A percentile compares a stretch with the other conserved stretches of the same genome.
phyloP scores from a whole-genome alignment of 306 rosid species.

The Fragaria vesca region DNA sequence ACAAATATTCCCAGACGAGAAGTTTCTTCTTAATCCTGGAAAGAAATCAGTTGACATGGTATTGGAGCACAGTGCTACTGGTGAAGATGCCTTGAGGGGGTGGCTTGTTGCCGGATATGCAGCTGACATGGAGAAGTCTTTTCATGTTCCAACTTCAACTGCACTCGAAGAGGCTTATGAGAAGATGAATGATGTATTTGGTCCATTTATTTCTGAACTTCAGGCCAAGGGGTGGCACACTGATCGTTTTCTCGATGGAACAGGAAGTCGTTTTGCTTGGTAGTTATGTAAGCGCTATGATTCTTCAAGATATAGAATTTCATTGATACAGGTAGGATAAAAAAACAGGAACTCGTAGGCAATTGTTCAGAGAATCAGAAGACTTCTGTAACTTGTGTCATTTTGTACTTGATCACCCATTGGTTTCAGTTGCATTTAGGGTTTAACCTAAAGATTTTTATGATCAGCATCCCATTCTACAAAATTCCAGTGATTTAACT shows the following conservation, averaged over 20 bases:
- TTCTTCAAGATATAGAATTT: constrained; percentile 8
- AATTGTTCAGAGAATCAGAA: background rate
- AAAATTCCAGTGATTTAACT: background rate
- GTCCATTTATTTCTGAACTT: constrained; percentile 56
- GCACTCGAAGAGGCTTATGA: constrained; percentile 60
- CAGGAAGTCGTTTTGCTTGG: constrained; percentile 69
- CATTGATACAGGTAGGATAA: background rate
- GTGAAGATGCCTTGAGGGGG: constrained; percentile 92
- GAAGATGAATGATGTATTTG: constrained; percentile 65
- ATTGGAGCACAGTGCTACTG: constrained; percentile 70
- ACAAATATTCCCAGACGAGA: constrained; percentile 65
- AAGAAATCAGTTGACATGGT: constrained; percentile 69
- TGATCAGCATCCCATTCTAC: background rate
- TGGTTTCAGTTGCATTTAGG: background rate
- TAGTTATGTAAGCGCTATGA: constrained; percentile 12
- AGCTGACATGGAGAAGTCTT: constrained; percentile 36
- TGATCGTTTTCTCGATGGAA: constrained; percentile 87
- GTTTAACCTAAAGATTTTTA: background rate
- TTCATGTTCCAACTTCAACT: constrained; percentile 36
- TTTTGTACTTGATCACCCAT: background rate
- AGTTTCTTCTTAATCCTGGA: constrained; percentile 59
- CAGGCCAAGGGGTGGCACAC: constrained; percentile 95
- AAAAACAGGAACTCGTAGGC: background rate
- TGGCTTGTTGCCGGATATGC: constrained; percentile 94
- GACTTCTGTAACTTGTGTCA: background rate